phyloP scores from a whole-genome alignment of 2,329 filamentous ascomycete genomes.

The Chaetomiaceae sp. region DNA sequence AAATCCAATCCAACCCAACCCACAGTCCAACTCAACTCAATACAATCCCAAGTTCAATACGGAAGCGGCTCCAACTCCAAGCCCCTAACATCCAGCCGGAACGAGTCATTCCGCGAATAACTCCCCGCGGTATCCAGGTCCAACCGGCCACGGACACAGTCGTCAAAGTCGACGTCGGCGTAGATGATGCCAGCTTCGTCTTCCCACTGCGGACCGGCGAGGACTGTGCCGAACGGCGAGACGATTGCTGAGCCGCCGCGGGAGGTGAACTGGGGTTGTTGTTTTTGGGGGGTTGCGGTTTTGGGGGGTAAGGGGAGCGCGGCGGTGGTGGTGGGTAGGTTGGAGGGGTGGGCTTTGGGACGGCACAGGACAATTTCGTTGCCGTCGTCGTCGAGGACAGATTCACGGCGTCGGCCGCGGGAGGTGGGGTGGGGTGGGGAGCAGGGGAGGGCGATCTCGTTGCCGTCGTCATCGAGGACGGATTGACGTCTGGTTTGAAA shows the following conservation, averaged over 20 bases:
- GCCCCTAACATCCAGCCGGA: constrained; percentile 55
- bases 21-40: no score
- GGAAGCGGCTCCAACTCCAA: constrained; percentile 54
- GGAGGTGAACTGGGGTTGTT: constrained; percentile 51
- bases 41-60: constrained; percentile 32
- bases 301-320: neutral
- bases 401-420: constrained; percentile 30
- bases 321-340: neutral
- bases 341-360: neutral
- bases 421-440: neutral
- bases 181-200: constrained; percentile 63
- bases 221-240: constrained; percentile 70
- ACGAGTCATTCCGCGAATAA: constrained; percentile 67
- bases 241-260: constrained; percentile 81
- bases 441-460: constrained; percentile 36
- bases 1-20: no score
- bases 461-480: constrained; percentile 47
- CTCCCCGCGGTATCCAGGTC: constrained; percentile 82
- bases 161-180: constrained; percentile 78
- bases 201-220: constrained; percentile 81
- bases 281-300: constrained; percentile 19
- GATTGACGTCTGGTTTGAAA: constrained; percentile 35
- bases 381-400: constrained; percentile 47
- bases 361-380: constrained; percentile 38
- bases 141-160: constrained; percentile 74